Conservation (phyloP, 73 alveolate species). For the Uronychia binucleata region DNA sequence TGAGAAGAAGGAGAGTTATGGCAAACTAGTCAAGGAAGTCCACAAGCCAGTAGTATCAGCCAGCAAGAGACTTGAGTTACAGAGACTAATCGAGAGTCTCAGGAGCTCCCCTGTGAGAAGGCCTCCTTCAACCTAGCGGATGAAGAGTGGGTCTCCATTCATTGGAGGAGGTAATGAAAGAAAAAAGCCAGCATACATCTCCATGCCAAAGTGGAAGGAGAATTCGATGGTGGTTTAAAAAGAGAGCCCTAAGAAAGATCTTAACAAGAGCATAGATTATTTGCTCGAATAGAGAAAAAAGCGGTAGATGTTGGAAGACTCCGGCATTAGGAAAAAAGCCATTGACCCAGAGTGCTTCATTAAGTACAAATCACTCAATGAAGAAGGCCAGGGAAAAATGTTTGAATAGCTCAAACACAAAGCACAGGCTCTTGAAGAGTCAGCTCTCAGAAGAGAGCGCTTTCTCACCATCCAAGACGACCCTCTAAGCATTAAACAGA, state of each 20-base stretch:
- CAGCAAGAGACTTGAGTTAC: neutral
- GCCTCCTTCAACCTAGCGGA: neutral
- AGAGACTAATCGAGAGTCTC: neutral
- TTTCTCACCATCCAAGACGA: neutral
- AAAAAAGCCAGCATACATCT: neutral
- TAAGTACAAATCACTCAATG: too few relatives aligned
- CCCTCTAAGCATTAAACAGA: neutral
- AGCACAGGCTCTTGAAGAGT: neutral
- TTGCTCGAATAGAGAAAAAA: neutral
- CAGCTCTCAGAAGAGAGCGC: neutral
- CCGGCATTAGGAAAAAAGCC: neutral
- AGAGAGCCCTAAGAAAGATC: neutral
- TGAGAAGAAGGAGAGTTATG: neutral
- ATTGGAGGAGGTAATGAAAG: neutral
- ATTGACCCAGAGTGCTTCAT: neutral
- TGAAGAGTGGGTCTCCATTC: too few relatives aligned
- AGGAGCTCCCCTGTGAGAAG: neutral
- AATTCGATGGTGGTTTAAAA: neutral
- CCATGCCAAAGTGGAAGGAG: neutral
- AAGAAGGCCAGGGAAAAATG: too few relatives aligned
- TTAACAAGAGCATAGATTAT: neutral
- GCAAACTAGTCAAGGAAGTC: neutral
- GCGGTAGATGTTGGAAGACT: neutral
- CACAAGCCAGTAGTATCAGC: neutral
- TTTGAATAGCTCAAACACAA: neutral